Conservation (phyloP, 2,329 filamentous ascomycete genomes). For the Curvularia verruculosa region DNA sequence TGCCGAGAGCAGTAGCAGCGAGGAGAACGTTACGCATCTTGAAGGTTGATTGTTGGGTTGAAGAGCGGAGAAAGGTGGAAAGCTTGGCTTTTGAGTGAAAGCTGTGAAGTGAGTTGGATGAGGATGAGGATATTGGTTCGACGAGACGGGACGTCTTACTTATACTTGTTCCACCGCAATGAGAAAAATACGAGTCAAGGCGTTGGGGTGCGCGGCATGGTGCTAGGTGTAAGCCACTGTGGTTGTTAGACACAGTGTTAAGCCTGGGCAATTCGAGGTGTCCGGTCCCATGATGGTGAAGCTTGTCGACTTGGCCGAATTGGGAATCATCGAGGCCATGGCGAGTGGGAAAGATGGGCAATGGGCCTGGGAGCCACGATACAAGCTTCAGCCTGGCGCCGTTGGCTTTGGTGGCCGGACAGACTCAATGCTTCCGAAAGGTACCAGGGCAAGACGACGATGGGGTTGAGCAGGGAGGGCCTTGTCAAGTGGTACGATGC, state of each 20-base stretch:
- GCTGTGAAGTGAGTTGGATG: constrained; percentile 17
- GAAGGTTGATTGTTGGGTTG: constrained; percentile 12
- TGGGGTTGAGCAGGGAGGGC: constrained; percentile 18
- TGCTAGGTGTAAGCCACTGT: constrained; percentile 14
- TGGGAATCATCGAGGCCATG: background rate
- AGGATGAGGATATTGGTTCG: constrained; percentile 17
- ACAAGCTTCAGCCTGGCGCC: background rate
- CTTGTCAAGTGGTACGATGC: constrained; percentile 7
- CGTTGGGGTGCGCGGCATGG: constrained; percentile 3
- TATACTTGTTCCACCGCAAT: constrained; percentile 11
- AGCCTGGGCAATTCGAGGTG: constrained; percentile 4
- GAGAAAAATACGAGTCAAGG: constrained; percentile 4
- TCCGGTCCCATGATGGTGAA: constrained; percentile 2
- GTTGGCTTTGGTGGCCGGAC: constrained; percentile 22
- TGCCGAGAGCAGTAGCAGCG: constrained; percentile 19
- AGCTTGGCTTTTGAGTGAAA: constrained; percentile 9
- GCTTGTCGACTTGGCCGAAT: constrained; percentile 10
- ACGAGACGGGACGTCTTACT: constrained; percentile 22
- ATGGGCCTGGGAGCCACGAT: constrained; percentile 4
- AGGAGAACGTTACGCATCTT: constrained; percentile 34
- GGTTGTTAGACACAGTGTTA: constrained; percentile 4
- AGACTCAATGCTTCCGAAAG: constrained; percentile 10
- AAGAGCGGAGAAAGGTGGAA: constrained; percentile 12
- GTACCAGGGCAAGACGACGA: constrained; percentile 10
- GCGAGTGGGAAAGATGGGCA: constrained; percentile 10